Evolutionary conservation across 2,329 filamentous ascomycete species (phyloP), one percentile per base, ranked within the genome.

Genomic region (Hymenoscyphus fraxineus): DNA sequence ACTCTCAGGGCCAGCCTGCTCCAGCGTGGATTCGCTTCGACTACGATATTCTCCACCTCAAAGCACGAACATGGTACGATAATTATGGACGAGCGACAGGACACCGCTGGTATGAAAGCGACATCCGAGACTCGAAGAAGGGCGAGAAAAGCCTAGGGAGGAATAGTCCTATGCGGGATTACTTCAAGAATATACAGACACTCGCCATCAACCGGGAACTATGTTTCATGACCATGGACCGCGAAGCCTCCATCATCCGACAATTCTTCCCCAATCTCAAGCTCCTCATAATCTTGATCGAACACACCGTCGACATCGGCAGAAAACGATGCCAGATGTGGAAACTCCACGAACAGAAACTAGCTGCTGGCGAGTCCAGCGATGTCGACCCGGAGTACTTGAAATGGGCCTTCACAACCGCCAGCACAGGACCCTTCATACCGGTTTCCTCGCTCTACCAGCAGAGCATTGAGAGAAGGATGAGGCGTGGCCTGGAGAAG

Each of bases 11-110:
- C 13, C 32, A 6, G 16, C 19, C 40, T 10, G 55, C 55, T 41
- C 64, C 64, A 19, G 35, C 58, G 3, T 66, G 64, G 61, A 63
- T 66, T n/a, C 58, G 64, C 32, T 61, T 40, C 54, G 61, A 66
- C 59, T 55, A 61, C 32, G 64, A 66, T 56, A 63, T 63, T 58
- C 54, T 64, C 13, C 64, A 66, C 56, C 32, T 66, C 5, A 64
- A 66, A 56, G 47, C 56, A 15, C 31, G 58, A 22, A 56, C 57
- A 31, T 63, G 61, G 64, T 31, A 27, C 9, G 58, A 58, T 16
- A 31, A 31, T 1, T 39, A 39, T 4, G 51, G 41, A 56, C 9
- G 32, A 13, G 40, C 41, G 32, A 31, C 51, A 27, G 55, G 35
- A 22, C 60, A 62, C 32, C 31, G 35, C 12, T 62, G 63, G 63